A percentile compares a stretch with the other conserved stretches of the same genome.
These are phyloP conservation scores for Pseudophaeomoniella oleicola DNA, from an alignment of 2,329 filamentous ascomycete genomes.

Conservation along the genomic window DNA sequence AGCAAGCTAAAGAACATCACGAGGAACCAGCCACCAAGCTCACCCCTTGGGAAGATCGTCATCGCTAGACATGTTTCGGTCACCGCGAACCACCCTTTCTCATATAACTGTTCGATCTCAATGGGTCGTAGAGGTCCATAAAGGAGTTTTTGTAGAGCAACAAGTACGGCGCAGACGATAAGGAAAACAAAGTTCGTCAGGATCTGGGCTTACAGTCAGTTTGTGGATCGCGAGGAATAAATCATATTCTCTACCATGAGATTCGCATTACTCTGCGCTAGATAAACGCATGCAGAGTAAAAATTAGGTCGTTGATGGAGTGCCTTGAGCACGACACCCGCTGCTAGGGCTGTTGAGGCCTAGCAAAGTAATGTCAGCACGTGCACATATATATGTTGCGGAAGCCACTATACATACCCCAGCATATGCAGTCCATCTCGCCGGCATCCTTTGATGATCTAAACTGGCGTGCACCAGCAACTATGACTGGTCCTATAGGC, in stretches of 20 bases:
- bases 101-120: conserved; percentile 93
- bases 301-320: conserved; percentile 95
- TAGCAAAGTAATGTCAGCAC: conserved; percentile 21
- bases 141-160: conserved; percentile 75
- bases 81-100: conserved; percentile 95
- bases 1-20: conserved; percentile 91
- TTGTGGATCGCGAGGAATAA: conserved; percentile 16
- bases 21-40: conserved; percentile 86
- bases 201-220: no score
- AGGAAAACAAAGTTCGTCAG: conserved; percentile 83
- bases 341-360: conserved; percentile 73
- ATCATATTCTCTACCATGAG: conserved; percentile 78
- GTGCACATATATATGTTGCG: neutral
- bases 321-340: conserved; percentile 70
- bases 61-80: conserved; percentile 95
- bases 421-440: conserved; percentile 36
- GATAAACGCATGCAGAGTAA: conserved; percentile 93
- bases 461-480: no score
- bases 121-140: conserved; percentile 83
- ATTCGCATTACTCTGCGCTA: conserved; percentile 91
- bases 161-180: conserved; percentile 64
- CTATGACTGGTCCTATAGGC: no score
- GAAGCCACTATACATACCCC: conserved; percentile 25
- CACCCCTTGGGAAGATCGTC: conserved; percentile 83
- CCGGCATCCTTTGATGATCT: conserved; percentile 13